Evolutionary conservation across 352 stramenopile species (phyloP), one percentile per base, ranked within the genome.

Genomic region (Pythium periplocum): DNA sequence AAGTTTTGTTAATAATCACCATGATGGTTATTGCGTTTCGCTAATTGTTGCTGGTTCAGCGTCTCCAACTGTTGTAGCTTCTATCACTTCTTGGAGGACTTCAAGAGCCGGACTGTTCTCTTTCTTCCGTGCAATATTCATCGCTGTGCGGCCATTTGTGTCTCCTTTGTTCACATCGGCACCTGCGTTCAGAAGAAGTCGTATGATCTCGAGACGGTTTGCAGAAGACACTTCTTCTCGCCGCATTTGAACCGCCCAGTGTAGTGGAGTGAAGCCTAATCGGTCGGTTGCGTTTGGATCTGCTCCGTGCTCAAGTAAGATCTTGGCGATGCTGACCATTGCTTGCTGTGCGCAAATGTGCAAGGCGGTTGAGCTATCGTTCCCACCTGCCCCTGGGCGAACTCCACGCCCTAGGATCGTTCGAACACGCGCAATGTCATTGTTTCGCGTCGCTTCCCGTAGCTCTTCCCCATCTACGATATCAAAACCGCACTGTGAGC

Each of bases 211-310:
- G n/a, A 93, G 64, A 0, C 79, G 77, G 57, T 76, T 90, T 33
- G 66, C 47, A 3, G 70, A 38, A 11, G 75, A 90, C 10, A 77
- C 53, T 66, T 92, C 83, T 61, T 93, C 81, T 46, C 83, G 75
- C 44, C 81, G 77, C 59, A 92, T 71, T 52, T 92, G 81, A 4
- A 93, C 83, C 7, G 83, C 79, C 81, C 83, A 93, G 53, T 93
- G 79, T 38, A 92, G 51, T 6, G 83, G 81, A 8, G 81, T 87
- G 43, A 92, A 90, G 3, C 81, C 81, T 37, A 92, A 58, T 3
- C 72, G 62, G 59, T 90, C 79, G 4, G 45, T 45, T 11, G 76
- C 51, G 47, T 92, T 90, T 2, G 73, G 64, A 47, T 90, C 69
- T n/a, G 81, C 79, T 42, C 70, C 66, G 50, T 83, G 63, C 48